Percentiles rank a stretch among this genome's conserved stretches.
These are phyloP conservation scores for Apium graveolens DNA, from an alignment of 129 eudicot species.

Conservation along the genomic window DNA sequence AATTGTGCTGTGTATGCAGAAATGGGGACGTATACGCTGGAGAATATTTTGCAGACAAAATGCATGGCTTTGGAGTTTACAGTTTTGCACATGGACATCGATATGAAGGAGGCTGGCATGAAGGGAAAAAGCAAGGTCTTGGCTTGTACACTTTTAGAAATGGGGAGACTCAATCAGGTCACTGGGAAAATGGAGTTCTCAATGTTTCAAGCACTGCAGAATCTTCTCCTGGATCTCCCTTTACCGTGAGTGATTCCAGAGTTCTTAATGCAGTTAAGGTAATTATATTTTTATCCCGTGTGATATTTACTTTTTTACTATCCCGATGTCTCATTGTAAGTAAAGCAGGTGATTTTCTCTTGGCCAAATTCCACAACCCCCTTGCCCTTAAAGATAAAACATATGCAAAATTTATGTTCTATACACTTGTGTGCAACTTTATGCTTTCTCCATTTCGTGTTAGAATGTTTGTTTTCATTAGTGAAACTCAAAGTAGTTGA, in stretches of 20 bases:
- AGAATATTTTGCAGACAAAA: slow-evolving; percentile 71
- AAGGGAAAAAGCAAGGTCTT: slow-evolving; percentile 77
- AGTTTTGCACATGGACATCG: slow-evolving; percentile 62
- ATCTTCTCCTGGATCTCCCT: slow-evolving; percentile 18
- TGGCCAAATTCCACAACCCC: not conserved
- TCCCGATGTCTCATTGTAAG: not conserved
- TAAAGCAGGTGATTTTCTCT: not conserved
- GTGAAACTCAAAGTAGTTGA: not conserved
- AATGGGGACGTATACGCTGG: slow-evolving; percentile 68
- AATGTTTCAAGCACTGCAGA: slow-evolving; percentile 32
- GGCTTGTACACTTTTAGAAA: slow-evolving; percentile 76
- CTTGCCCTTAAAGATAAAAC: not conserved
- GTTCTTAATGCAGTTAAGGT: slow-evolving; percentile 46
- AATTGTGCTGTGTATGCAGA: slow-evolving; percentile 27
- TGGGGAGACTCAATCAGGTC: slow-evolving; percentile 69
- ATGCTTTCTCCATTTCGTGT: not conserved
- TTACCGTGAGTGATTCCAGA: slow-evolving; percentile 22
- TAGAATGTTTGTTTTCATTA: not conserved
- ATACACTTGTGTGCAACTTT: not conserved
- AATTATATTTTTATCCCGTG: not conserved
- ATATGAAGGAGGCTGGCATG: slow-evolving; percentile 90
- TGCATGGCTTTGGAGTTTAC: slow-evolving; percentile 78
- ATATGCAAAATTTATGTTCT: not conserved
- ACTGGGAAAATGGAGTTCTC: slow-evolving; percentile 68
- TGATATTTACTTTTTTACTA: not conserved